Percentiles rank a stretch among this genome's conserved stretches.
These are phyloP conservation scores for Salix viminalis DNA, from an alignment of 345 rosid genomes.

Conservation along the genomic window DNA sequence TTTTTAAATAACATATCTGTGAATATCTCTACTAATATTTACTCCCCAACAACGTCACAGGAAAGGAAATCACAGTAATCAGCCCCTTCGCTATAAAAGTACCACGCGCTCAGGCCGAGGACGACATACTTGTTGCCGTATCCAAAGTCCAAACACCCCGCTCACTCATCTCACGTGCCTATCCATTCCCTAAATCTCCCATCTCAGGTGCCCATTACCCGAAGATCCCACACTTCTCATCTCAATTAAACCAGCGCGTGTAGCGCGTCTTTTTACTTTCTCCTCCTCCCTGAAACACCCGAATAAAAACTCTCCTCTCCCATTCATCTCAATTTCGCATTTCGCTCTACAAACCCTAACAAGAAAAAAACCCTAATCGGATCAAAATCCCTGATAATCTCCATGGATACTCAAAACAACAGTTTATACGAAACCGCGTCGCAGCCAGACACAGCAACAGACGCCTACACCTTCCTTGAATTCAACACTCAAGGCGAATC, in stretches of 20 bases:
- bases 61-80: background rate
- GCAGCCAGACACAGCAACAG: slow-evolving; percentile 82
- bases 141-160: background rate
- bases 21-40: too few relatives aligned
- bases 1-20: too few relatives aligned
- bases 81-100: background rate
- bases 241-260: background rate
- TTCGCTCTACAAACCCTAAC: slow-evolving; percentile 23
- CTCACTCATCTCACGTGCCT: background rate
- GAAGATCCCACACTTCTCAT: background rate
- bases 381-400: background rate
- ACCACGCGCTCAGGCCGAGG: background rate
- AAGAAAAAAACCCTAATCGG: background rate
- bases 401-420: slow-evolving; percentile 73
- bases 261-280: background rate
- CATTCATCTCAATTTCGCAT: background rate
- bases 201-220: background rate
- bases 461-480: slow-evolving; percentile 91
- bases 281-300: background rate
- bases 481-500: slow-evolving; percentile 97
- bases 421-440: slow-evolving; percentile 86
- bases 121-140: background rate
- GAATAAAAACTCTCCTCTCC: background rate
- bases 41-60: too few relatives aligned
- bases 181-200: background rate